A percentile compares a stretch with the other conserved stretches of the same genome.
Evolutionary conservation across 1,139 yeast genomes (phyloP).

Genomic region (Geotrichum aggregatum): DNA sequence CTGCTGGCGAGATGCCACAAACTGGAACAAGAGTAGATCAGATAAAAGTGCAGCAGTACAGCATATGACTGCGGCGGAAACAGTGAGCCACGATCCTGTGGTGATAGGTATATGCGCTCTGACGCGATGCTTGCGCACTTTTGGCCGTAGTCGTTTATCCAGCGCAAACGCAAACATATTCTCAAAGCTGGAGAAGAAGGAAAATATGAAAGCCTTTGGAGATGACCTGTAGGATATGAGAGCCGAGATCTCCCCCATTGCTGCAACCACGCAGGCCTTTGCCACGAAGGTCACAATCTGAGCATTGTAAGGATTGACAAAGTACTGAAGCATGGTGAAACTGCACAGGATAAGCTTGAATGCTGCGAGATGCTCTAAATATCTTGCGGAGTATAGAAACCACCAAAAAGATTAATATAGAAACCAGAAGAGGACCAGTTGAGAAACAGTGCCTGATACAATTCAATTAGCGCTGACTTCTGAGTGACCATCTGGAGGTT

Average conservation of each 20-base stretch:
- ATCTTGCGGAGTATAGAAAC: no score
- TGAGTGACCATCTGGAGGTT: no score
- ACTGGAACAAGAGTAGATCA: background rate
- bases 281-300: background rate
- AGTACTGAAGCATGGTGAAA: background rate
- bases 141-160: background rate
- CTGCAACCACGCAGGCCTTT: background rate
- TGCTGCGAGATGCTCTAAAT: no score
- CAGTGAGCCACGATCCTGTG: background rate
- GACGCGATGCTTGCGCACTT: background rate
- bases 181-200: background rate
- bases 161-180: background rate
- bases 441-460: no score
- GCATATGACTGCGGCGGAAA: background rate
- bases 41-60: background rate
- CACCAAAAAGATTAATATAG: no score
- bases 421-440: no score
- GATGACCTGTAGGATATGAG: background rate
- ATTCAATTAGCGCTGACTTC: no score
- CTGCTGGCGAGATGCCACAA: background rate
- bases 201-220: background rate
- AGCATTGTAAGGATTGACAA: background rate
- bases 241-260: background rate
- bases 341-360: no score
- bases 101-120: background rate